Percentiles rank a stretch among this genome's conserved stretches.
Evolutionary conservation across 2,329 filamentous ascomycete species (phyloP).

Genomic region (Curvularia lunata): DNA sequence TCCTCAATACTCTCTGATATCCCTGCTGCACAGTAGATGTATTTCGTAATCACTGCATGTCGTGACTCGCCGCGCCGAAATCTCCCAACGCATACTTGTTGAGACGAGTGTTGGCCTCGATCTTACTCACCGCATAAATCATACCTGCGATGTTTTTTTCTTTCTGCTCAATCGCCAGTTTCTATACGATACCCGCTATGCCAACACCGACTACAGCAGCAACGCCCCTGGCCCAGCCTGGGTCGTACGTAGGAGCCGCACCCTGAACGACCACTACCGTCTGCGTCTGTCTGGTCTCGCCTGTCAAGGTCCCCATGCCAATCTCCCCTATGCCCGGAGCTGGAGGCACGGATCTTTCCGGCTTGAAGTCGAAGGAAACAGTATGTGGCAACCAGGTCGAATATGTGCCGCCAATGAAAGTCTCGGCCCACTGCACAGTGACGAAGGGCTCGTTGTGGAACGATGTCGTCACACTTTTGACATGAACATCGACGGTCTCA

Average conservation of each 20-base stretch:
- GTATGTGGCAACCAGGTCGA: constrained; percentile 44
- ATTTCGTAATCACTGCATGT: constrained; percentile 8
- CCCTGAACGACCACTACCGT: constrained; percentile 32
- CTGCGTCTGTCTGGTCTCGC: constrained; percentile 35
- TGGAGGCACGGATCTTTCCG: constrained; percentile 26
- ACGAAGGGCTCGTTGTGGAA: constrained; percentile 26
- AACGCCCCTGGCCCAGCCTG: constrained; percentile 23
- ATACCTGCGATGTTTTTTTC: neutral
- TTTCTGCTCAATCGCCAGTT: neutral
- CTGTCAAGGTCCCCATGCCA: constrained; percentile 46
- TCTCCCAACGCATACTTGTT: constrained; percentile 2
- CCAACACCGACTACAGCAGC: constrained; percentile 34
- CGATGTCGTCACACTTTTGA: constrained; percentile 2
- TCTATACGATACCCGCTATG: constrained; percentile 31
- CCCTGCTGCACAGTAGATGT: constrained; percentile 4
- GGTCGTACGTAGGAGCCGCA: constrained; percentile 29
- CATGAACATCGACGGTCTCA: neutral
- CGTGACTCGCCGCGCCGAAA: neutral
- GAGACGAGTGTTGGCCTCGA: constrained; percentile 1
- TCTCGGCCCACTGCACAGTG: constrained; percentile 45
- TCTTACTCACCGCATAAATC: neutral
- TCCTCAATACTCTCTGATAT: neutral
- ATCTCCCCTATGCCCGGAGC: constrained; percentile 39
- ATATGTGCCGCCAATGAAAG: constrained; percentile 32
- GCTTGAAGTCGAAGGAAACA: constrained; percentile 36